A percentile compares a stretch with the other conserved stretches of the same genome.
These are phyloP conservation scores for Glebionis coronaria DNA, from an alignment of 129 eudicot species.

Conservation along the genomic window DNA sequence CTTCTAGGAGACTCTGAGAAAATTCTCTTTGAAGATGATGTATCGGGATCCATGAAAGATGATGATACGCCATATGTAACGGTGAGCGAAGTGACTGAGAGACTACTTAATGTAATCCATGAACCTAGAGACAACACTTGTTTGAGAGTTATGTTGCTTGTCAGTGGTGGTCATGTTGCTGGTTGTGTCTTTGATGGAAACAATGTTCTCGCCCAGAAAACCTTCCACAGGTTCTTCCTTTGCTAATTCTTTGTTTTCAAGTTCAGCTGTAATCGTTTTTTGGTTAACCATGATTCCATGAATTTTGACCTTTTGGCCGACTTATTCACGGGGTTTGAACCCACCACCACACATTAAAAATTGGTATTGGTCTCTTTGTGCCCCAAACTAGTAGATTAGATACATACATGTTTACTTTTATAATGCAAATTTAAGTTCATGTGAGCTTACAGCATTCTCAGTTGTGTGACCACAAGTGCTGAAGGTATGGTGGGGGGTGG, in stretches of 20 bases:
- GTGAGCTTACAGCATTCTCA: background rate
- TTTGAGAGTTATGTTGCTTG: conserved; percentile 71
- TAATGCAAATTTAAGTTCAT: background rate
- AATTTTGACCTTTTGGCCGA: too few relatives aligned
- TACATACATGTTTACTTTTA: background rate
- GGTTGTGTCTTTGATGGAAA: conserved; percentile 92
- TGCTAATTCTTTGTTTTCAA: background rate
- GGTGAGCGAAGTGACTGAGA: conserved; percentile 57
- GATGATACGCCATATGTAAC: conserved; percentile 31
- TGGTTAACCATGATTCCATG: too few relatives aligned
- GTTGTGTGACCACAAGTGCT: too few relatives aligned
- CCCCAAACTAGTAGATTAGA: background rate
- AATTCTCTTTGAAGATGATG: conserved; percentile 42
- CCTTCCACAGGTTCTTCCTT: conserved; percentile 69
- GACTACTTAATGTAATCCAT: conserved; percentile 39
- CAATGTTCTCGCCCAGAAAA: conserved; percentile 70
- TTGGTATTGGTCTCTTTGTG: background rate
- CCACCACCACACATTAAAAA: background rate
- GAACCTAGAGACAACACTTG: conserved; percentile 64
- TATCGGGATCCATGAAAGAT: conserved; percentile 23
- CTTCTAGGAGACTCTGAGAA: conserved; percentile 51
- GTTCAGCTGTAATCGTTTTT: background rate
- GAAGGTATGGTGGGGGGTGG: too few relatives aligned
- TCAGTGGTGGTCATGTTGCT: conserved; percentile 85
- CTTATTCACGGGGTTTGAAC: too few relatives aligned